phyloP scores from a whole-genome alignment of 129 eudicot genomes.

The Gnaphalium uliginosum region DNA sequence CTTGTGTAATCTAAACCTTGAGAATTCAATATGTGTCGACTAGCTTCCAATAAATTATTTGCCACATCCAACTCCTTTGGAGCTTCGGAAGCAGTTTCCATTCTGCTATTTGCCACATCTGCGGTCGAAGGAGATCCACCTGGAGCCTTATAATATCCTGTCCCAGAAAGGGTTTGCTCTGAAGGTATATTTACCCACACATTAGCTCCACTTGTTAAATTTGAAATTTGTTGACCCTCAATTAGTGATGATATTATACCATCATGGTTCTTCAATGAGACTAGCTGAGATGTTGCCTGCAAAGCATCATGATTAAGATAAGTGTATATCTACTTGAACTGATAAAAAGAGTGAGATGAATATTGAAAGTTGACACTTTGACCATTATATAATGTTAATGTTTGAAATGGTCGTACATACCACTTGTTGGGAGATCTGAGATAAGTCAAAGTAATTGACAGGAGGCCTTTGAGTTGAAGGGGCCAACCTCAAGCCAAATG shows the following conservation, averaged over 20 bases:
- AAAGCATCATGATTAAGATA: conserved; percentile 29
- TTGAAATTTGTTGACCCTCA: conserved; percentile 39
- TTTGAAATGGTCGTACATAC: conserved; percentile 28
- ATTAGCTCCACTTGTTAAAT: conserved; percentile 37
- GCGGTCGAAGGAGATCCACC: conserved; percentile 41
- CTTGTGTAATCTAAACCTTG: conserved; percentile 37
- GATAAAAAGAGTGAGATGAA: neutral
- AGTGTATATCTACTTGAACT: conserved; percentile 14
- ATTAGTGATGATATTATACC: conserved; percentile 31
- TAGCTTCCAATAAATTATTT: conserved; percentile 24
- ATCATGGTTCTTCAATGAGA: conserved; percentile 28
- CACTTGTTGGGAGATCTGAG: conserved; percentile 41
- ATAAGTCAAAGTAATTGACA: conserved; percentile 35
- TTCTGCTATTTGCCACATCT: conserved; percentile 40
- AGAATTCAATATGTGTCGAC: conserved; percentile 32
- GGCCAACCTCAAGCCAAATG: conserved; percentile 48
- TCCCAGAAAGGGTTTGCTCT: conserved; percentile 37
- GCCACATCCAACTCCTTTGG: conserved; percentile 34
- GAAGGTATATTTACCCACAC: conserved; percentile 41
- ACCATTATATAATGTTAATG: neutral
- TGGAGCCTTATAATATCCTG: conserved; percentile 31
- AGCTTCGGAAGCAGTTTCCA: conserved; percentile 40
- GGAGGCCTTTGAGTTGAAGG: conserved; percentile 43
- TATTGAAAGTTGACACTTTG: conserved; percentile 1
- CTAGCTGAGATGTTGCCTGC: conserved; percentile 33